Evolutionary conservation across 2,329 filamentous ascomycete species (phyloP), one percentile per base, ranked within the genome.

Genomic region (Hypoxylon sp.): DNA sequence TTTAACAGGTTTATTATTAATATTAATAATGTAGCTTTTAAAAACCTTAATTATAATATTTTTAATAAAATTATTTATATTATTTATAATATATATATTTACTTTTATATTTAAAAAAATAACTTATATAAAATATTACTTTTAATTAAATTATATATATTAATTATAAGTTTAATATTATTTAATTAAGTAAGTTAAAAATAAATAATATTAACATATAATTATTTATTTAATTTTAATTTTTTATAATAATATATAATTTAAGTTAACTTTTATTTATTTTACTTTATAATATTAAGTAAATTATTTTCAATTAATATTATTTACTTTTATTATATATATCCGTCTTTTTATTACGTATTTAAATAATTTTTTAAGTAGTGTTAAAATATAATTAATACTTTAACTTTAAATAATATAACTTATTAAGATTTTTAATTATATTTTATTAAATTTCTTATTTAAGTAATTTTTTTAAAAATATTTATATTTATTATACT

Each of bases 11-110:
- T n/a, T n/a, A 37, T 12, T n/a, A 4, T n/a, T 37, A n/a, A n/a
- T 37, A n/a, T 37, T 37, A n/a, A 37, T 1, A 3, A 37, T 37
- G 4, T 32, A 11, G 9, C 9, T 32, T 14, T 37, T 37, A n/a
- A n/a, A 37, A 37, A 37, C 2, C 9, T 37, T 5, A 3, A 37
- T n/a, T 37, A 37, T 32, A 7, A 32, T 32, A n/a, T 37, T 37
- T 37, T 37, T 37, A 37, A 37, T 37, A n/a, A 37, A n/a, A n/a
- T n/a, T n/a, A 11, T 37, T 37, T 37, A 37, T n/a, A 37, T 37
- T 37, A 5, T n/a, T n/a, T n/a, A n/a, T 37, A 37, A n/a, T n/a
- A n/a, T 37, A 4, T 37, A 37, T n/a, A 37, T 37, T 37, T n/a
- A 5, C 12, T n/a, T n/a, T 37, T n/a, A n/a, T 37, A 37, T 37